These are phyloP conservation scores for Dryas alaskensis DNA, from an alignment of 306 rosid species.

Conservation along the genomic window DNA sequence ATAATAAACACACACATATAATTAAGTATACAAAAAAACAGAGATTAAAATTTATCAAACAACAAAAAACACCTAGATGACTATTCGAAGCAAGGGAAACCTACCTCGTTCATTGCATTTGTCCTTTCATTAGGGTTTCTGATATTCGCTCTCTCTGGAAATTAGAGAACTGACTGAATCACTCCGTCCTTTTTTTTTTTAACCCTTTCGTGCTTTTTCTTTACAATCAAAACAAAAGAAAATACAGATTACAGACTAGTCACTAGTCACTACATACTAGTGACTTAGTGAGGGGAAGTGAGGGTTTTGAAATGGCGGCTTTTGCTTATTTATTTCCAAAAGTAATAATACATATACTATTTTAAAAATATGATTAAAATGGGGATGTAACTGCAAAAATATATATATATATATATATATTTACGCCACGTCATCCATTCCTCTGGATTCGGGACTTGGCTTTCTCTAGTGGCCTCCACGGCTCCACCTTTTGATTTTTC, in stretches of 20 bases:
- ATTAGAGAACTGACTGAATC: background rate
- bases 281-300: background rate
- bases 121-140: slow-evolving; percentile 11
- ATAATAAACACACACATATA: background rate
- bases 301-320: background rate
- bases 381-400: background rate
- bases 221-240: slow-evolving; percentile 5
- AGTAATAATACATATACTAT: background rate
- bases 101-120: background rate
- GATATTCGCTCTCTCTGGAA: background rate
- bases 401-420: background rate
- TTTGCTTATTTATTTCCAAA: background rate
- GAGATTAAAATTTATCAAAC: background rate
- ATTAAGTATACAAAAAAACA: background rate
- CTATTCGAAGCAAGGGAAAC: slow-evolving; percentile 9
- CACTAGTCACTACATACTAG: background rate
- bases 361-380: background rate
- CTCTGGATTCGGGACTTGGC: background rate
- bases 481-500: too few relatives aligned
- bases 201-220: background rate
- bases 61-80: background rate
- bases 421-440: background rate
- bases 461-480: too few relatives aligned
- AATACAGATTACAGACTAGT: background rate
- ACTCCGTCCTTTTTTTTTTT: too few relatives aligned